Evolutionary conservation across 2,329 filamentous ascomycete species (phyloP).

Genomic region (Aureobasidium sp.): DNA sequence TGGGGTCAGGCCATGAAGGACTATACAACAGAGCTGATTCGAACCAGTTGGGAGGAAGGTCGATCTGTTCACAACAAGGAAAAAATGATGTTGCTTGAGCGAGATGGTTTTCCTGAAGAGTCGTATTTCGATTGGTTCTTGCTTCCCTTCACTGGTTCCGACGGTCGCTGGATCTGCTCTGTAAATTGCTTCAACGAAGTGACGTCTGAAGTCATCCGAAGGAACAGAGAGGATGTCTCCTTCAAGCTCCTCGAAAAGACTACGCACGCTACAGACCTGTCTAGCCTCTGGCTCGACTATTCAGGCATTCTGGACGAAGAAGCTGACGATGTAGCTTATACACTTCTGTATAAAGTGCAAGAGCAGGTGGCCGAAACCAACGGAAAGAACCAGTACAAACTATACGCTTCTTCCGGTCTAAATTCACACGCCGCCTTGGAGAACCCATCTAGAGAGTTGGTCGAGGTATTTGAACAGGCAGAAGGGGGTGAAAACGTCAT

Average conservation of each 20-base stretch:
- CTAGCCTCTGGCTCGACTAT: slow-evolving; percentile 14
- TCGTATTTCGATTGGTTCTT: slow-evolving; percentile 4
- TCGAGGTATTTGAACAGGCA: neutral
- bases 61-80: neutral
- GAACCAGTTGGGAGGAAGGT: neutral
- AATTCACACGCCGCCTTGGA: neutral
- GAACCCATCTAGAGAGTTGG: neutral
- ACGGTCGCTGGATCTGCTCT: neutral
- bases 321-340: slow-evolving; percentile 13
- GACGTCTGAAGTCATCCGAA: neutral
- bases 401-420: neutral
- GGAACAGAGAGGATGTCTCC: neutral
- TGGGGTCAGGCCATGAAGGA: neutral
- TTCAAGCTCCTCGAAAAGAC: neutral
- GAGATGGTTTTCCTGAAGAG: neutral
- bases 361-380: neutral
- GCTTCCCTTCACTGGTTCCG: neutral
- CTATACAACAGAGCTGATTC: neutral
- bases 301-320: slow-evolving; percentile 10
- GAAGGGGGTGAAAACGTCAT: neutral
- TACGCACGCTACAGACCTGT: neutral
- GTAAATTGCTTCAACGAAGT: slow-evolving; percentile 5
- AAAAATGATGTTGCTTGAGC: neutral
- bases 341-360: slow-evolving; percentile 14
- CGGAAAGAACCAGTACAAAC: neutral